Conservation (phyloP, 768 basidiomycete species). For the Antrodiella citrinella region DNA sequence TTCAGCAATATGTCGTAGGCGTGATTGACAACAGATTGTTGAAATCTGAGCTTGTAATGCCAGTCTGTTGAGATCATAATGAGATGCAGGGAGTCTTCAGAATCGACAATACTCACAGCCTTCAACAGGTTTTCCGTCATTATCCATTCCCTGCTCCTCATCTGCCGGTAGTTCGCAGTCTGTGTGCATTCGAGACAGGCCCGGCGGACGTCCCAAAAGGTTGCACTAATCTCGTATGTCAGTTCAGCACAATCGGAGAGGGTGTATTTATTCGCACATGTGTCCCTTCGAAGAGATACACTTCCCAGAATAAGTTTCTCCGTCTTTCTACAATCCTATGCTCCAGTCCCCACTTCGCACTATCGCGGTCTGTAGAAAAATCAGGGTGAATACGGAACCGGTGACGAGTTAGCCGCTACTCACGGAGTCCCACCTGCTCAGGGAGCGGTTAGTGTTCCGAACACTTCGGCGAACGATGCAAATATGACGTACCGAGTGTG, state of each 20-base stretch:
- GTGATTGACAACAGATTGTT: slow-evolving; percentile 40
- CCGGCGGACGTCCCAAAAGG: slow-evolving; percentile 32
- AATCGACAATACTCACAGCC: slow-evolving; percentile 35
- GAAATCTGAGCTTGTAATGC: slow-evolving; percentile 48
- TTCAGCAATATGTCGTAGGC: slow-evolving; percentile 51
- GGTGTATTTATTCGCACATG: slow-evolving; percentile 29
- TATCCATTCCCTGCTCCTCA: slow-evolving; percentile 38
- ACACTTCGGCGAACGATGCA: slow-evolving; percentile 29
- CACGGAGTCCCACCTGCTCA: slow-evolving; percentile 35
- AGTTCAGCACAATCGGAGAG: neutral
- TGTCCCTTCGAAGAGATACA: slow-evolving; percentile 45
- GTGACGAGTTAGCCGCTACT: slow-evolving; percentile 26
- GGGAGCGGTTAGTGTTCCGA: neutral
- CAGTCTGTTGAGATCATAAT: too few species aligned
- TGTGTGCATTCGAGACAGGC: slow-evolving; percentile 28
- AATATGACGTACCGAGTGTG: slow-evolving; percentile 45
- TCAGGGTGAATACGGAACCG: slow-evolving; percentile 13
- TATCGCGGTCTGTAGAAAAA: slow-evolving; percentile 51
- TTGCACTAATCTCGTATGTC: slow-evolving; percentile 29
- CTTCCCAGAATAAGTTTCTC: slow-evolving; percentile 62
- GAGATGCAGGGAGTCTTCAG: too few species aligned
- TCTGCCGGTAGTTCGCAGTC: slow-evolving; percentile 49
- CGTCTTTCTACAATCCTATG: slow-evolving; percentile 52
- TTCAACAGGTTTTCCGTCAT: slow-evolving; percentile 35
- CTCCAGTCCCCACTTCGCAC: slow-evolving; percentile 59